Percentiles rank a stretch among this genome's conserved stretches.
phyloP scores from a whole-genome alignment of 225 moss, liverwort and hornwort genomes.

The Climacium dendroides region DNA sequence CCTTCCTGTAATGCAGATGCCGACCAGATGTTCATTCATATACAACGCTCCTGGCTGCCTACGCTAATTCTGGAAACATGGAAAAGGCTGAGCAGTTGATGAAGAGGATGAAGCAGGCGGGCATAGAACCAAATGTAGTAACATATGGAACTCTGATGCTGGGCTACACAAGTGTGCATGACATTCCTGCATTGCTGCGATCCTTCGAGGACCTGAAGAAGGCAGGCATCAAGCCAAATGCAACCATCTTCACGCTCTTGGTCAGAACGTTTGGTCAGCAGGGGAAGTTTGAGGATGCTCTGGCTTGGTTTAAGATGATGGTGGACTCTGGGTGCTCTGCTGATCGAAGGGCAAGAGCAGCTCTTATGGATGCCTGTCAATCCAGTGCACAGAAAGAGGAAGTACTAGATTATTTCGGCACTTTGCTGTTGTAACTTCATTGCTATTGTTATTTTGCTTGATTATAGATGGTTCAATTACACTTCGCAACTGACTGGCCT shows the following conservation, averaged over 20 bases:
- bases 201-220: conserved; percentile 49
- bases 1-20: conserved; percentile 22
- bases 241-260: conserved; percentile 65
- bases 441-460: background rate
- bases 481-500: background rate
- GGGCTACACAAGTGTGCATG: conserved; percentile 50
- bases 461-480: background rate
- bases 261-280: conserved; percentile 57
- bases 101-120: conserved; percentile 67
- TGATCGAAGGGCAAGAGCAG: conserved; percentile 54
- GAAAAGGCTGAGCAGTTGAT: conserved; percentile 64
- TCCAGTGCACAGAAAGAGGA: conserved; percentile 53
- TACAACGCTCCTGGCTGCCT: conserved; percentile 66
- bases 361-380: conserved; percentile 59
- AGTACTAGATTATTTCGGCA: conserved; percentile 27
- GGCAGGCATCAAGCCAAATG: conserved; percentile 53
- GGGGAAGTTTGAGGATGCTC: conserved; percentile 50
- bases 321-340: conserved; percentile 39
- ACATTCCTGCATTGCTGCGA: conserved; percentile 35
- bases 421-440: background rate
- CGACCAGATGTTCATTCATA: conserved; percentile 59
- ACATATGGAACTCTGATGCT: conserved; percentile 69
- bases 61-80: conserved; percentile 60
- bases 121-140: conserved; percentile 51
- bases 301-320: conserved; percentile 67